These are phyloP conservation scores for Pulveroboletus ravenelii DNA, from an alignment of 768 basidiomycete genomes.

Conservation along the genomic window DNA sequence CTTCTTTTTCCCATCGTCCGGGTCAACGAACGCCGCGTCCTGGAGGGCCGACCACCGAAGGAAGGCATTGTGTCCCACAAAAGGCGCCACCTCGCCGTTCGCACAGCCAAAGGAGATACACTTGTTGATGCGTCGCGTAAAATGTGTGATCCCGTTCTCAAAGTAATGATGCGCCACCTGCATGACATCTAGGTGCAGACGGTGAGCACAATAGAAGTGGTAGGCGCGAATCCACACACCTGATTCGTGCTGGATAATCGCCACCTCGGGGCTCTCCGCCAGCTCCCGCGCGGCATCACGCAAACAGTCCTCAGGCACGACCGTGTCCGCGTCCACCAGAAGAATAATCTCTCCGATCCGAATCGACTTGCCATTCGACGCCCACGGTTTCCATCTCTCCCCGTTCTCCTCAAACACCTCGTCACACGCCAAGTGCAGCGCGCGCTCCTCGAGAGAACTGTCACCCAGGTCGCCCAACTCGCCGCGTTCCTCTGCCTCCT, in stretches of 20 bases:
- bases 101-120: conserved; percentile 74
- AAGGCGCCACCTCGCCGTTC: conserved; percentile 73
- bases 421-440: conserved; percentile 69
- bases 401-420: conserved; percentile 61
- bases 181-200: conserved; percentile 65
- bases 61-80: conserved; percentile 88
- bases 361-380: conserved; percentile 66
- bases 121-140: conserved; percentile 84
- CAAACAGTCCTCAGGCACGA: conserved; percentile 89
- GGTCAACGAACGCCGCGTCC: conserved; percentile 73
- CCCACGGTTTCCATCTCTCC: conserved; percentile 65
- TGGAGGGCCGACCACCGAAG: conserved; percentile 87
- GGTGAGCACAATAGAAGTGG: no score
- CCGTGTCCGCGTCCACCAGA: conserved; percentile 83
- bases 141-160: conserved; percentile 86
- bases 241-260: conserved; percentile 88
- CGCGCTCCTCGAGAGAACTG: conserved; percentile 61
- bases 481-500: conserved; percentile 41
- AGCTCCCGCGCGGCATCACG: conserved; percentile 87
- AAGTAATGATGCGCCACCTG: conserved; percentile 88
- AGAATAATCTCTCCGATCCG: conserved; percentile 78
- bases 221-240: conserved; percentile 43
- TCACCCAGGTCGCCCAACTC: conserved; percentile 35
- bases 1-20: conserved; percentile 53
- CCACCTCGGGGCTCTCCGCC: conserved; percentile 52